These are phyloP conservation scores for Fusarium redolens DNA, from an alignment of 2,329 filamentous ascomycete genomes.

Conservation along the genomic window DNA sequence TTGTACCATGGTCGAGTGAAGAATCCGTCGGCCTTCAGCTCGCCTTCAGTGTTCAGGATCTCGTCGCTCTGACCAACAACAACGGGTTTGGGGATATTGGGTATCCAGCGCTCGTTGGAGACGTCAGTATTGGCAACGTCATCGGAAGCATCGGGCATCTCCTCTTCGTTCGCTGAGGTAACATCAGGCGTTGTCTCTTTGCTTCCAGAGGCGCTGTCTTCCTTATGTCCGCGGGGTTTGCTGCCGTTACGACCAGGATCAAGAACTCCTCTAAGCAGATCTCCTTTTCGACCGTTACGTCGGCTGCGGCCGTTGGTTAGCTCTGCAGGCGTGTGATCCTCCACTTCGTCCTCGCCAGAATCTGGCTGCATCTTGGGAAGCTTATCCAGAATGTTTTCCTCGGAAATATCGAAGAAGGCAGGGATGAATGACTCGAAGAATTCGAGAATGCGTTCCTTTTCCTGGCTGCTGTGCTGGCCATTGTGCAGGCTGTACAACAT, in stretches of 20 bases:
- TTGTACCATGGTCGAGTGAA: conserved; percentile 86
- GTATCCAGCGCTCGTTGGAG: conserved; percentile 74
- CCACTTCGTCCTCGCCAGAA: conserved; percentile 81
- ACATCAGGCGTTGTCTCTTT: conserved; percentile 91
- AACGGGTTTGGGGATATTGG: conserved; percentile 66
- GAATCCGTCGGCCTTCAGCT: conserved; percentile 80
- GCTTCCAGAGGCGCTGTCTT: conserved; percentile 82
- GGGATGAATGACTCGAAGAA: conserved; percentile 83
- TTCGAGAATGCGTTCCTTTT: conserved; percentile 78
- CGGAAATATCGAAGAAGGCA: conserved; percentile 79
- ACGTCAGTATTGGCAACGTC: conserved; percentile 70
- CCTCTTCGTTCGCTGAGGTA: conserved; percentile 81
- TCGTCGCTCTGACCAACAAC: conserved; percentile 65
- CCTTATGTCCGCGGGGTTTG: conserved; percentile 77
- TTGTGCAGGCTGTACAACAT: conserved; percentile 74
- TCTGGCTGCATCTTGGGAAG: conserved; percentile 76
- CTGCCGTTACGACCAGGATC: conserved; percentile 80
- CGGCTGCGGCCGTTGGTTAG: conserved; percentile 75
- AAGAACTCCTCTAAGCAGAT: conserved; percentile 86
- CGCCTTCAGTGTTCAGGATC: conserved; percentile 68
- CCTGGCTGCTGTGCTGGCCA: conserved; percentile 75
- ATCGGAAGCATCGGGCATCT: conserved; percentile 72
- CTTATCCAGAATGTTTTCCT: conserved; percentile 74
- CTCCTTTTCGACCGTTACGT: conserved; percentile 80
- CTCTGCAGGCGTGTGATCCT: conserved; percentile 77